These are phyloP conservation scores for Bimuria novae-zelandiae DNA, from an alignment of 2,329 filamentous ascomycete species.

Conservation along the genomic window DNA sequence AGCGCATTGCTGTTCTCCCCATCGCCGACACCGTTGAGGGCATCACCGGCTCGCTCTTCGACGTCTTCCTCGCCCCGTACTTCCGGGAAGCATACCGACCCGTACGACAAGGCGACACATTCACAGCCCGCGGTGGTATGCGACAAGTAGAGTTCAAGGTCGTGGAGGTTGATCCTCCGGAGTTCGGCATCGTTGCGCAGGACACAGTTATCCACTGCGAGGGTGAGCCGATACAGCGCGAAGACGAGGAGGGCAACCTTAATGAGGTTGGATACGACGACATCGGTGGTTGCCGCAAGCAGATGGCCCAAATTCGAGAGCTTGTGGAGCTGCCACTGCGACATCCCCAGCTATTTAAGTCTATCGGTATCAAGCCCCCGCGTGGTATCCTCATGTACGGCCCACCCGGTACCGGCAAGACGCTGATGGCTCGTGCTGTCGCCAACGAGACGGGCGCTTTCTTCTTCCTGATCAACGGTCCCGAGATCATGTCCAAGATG, in stretches of 20 bases:
- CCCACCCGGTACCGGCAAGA: slow-evolving; percentile 98
- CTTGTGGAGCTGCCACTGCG: slow-evolving; percentile 96
- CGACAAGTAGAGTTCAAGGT: slow-evolving; percentile 99
- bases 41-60: slow-evolving; percentile 95
- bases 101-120: slow-evolving; percentile 94
- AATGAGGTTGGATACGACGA: slow-evolving; percentile 99
- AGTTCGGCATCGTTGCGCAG: slow-evolving; percentile 98
- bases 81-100: slow-evolving; percentile 99
- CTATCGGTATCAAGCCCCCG: slow-evolving; percentile 98
- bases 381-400: slow-evolving; percentile 94
- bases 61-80: slow-evolving; percentile 98
- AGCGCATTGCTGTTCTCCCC: slow-evolving; percentile 96
- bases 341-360: slow-evolving; percentile 99
- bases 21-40: slow-evolving; percentile 98
- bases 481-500: slow-evolving; percentile 99
- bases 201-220: slow-evolving; percentile 99
- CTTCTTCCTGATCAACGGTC: slow-evolving; percentile 99
- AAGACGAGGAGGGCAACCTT: slow-evolving; percentile 98
- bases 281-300: slow-evolving; percentile 98
- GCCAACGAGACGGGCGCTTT: slow-evolving; percentile 99
- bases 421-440: slow-evolving; percentile 96
- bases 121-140: slow-evolving; percentile 97
- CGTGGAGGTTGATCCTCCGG: slow-evolving; percentile 95
- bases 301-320: slow-evolving; percentile 99
- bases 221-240: slow-evolving; percentile 93